Percentiles rank a stretch among this genome's conserved stretches.
phyloP scores from a whole-genome alignment of 257 asterid genomes.

The Nemophila menziesii region DNA sequence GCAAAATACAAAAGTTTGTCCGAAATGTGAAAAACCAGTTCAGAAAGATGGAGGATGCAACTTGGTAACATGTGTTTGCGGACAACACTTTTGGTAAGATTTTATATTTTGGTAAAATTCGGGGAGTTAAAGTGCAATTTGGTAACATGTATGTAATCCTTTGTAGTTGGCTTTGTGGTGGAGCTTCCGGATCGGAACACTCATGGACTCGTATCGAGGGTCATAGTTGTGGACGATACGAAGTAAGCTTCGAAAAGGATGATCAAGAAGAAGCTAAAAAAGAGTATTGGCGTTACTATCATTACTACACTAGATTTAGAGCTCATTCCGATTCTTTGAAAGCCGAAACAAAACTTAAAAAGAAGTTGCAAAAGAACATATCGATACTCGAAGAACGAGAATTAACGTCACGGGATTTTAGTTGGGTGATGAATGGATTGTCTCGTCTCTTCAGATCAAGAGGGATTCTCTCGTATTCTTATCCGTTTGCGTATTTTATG shows the following conservation, averaged over 20 bases:
- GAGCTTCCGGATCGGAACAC: slow-evolving; percentile 32
- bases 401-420: slow-evolving; percentile 19
- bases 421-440: slow-evolving; percentile 36
- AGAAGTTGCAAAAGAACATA: slow-evolving; percentile 17
- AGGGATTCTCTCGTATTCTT: slow-evolving; percentile 27
- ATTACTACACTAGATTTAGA: slow-evolving; percentile 31
- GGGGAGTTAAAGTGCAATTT: not conserved
- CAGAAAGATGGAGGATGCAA: slow-evolving; percentile 55
- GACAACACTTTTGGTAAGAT: slow-evolving; percentile 50
- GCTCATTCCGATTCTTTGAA: slow-evolving; percentile 37
- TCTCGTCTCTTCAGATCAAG: slow-evolving; percentile 34
- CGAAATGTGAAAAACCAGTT: slow-evolving; percentile 46
- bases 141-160: not conserved
- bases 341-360: slow-evolving; percentile 25
- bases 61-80: slow-evolving; percentile 34
- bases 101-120: slow-evolving; percentile 2
- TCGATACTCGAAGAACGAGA: slow-evolving; percentile 14
- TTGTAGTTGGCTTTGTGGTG: slow-evolving; percentile 58
- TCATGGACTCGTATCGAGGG: slow-evolving; percentile 15
- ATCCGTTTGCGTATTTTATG: slow-evolving; percentile 46
- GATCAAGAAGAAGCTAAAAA: slow-evolving; percentile 13
- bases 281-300: slow-evolving; percentile 30
- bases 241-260: slow-evolving; percentile 11
- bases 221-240: slow-evolving; percentile 45
- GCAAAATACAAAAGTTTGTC: slow-evolving; percentile 30